Conservation (phyloP, 2,329 filamentous ascomycete species). For the Fusarium goolgardi region DNA sequence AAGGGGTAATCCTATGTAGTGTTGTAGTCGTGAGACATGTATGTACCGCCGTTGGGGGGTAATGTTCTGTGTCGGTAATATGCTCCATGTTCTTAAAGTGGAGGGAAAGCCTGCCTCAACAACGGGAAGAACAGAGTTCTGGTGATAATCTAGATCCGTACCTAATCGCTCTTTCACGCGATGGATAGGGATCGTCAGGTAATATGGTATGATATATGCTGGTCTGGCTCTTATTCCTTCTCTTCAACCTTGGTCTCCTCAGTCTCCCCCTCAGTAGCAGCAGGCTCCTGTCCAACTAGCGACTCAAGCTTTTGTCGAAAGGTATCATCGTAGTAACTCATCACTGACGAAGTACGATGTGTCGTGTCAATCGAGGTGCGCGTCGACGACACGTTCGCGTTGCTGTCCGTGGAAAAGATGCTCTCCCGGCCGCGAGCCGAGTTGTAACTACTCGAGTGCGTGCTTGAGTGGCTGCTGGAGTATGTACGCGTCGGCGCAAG, state of each 20-base stretch:
- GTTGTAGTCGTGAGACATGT: slow-evolving; percentile 8
- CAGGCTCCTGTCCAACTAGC: slow-evolving; percentile 22
- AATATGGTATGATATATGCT: neutral
- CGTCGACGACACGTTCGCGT: slow-evolving; percentile 1
- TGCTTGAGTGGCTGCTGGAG: slow-evolving; percentile 14
- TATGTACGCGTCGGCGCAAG: slow-evolving; percentile 5
- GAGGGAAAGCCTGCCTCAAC: slow-evolving; percentile 6
- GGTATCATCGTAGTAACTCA: slow-evolving; percentile 32
- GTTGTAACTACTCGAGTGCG: slow-evolving; percentile 6
- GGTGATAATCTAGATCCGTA: neutral
- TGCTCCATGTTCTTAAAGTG: slow-evolving; percentile 7
- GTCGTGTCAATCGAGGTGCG: slow-evolving; percentile 25
- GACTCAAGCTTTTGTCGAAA: slow-evolving; percentile 33
- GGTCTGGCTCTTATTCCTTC: neutral
- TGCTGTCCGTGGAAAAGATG: slow-evolving; percentile 24
- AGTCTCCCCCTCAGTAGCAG: neutral
- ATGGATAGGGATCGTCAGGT: neutral
- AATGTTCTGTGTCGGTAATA: slow-evolving; percentile 5
- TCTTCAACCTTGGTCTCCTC: neutral
- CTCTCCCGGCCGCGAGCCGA: slow-evolving; percentile 12
- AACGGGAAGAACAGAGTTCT: slow-evolving; percentile 10
- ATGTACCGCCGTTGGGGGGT: neutral
- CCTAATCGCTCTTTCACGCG: neutral
- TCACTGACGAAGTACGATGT: slow-evolving; percentile 15
- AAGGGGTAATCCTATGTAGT: slow-evolving; percentile 10